These are phyloP conservation scores for Cladosporium sp. DNA, from an alignment of 2,329 filamentous ascomycete species.

Conservation along the genomic window DNA sequence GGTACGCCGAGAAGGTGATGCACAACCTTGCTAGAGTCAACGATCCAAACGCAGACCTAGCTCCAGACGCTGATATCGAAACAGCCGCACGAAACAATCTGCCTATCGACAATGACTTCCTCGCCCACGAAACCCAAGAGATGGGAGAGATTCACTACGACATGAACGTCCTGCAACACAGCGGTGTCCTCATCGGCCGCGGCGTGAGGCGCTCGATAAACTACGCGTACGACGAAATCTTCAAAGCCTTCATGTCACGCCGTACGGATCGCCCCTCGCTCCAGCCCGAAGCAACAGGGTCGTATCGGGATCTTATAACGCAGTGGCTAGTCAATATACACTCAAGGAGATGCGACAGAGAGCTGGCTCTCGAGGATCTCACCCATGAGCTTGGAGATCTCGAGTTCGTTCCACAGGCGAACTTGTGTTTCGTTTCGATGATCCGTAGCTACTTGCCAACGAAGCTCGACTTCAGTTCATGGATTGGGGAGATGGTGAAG, in stretches of 20 bases:
- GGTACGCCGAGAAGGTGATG: background rate
- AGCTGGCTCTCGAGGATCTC: background rate
- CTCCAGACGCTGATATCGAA: background rate
- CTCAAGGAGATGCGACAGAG: background rate
- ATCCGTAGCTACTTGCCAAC: background rate
- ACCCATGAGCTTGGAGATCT: background rate
- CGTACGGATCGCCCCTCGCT: background rate
- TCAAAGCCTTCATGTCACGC: background rate
- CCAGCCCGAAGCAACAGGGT: background rate
- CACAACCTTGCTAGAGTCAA: background rate
- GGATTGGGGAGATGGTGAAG: background rate
- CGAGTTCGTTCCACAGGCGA: background rate
- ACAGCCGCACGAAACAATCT: background rate
- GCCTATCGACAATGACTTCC: background rate
- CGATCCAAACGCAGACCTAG: background rate
- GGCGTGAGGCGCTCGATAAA: no score
- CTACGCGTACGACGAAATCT: background rate
- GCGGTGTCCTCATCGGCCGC: background rate
- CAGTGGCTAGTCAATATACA: background rate
- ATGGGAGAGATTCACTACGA: background rate
- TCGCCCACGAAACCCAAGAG: background rate
- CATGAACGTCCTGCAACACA: background rate
- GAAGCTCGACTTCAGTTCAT: conserved; percentile 1
- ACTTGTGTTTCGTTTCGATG: background rate
- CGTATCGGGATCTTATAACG: background rate